phyloP scores from a whole-genome alignment of 139 green algal genomes.

The Pedinophyceae sp. region DNA sequence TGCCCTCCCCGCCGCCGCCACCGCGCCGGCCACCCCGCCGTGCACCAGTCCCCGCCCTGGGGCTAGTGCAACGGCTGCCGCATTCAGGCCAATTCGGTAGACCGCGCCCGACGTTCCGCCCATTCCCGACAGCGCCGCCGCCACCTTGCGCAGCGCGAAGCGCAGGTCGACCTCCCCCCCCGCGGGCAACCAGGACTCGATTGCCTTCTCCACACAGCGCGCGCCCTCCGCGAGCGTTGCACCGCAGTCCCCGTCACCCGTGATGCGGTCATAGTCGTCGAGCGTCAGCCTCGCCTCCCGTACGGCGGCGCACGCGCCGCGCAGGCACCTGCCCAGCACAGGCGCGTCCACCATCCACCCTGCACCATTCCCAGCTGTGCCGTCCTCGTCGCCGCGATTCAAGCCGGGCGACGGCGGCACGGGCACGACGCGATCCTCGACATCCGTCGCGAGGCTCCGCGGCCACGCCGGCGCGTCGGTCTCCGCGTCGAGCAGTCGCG shows the following conservation, averaged over 20 bases:
- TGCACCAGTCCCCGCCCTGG: conserved; percentile 11
- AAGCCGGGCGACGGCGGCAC: neutral
- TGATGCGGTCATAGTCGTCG: conserved; percentile 31
- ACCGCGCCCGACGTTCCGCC: conserved; percentile 49
- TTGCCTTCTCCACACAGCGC: too few relatives aligned
- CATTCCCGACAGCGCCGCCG: conserved; percentile 22
- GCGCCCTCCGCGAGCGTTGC: conserved; percentile 4
- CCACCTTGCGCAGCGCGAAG: conserved; percentile 13
- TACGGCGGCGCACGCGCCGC: conserved; percentile 17
- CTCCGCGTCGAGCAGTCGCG: conserved; percentile 36
- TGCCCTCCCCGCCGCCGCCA: neutral
- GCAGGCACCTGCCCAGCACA: neutral
- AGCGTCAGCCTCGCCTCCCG: conserved; percentile 49
- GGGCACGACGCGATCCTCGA: conserved; percentile 16
- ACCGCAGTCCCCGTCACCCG: conserved; percentile 6
- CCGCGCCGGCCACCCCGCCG: neutral
- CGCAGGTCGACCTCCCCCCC: conserved; percentile 13
- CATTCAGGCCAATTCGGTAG: conserved; percentile 1
- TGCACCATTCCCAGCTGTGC: too few relatives aligned
- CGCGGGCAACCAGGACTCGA: too few relatives aligned
- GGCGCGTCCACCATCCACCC: conserved; percentile 2
- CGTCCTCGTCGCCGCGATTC: conserved; percentile 6
- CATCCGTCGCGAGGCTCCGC: neutral
- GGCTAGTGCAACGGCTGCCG: conserved; percentile 8
- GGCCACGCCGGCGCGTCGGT: conserved; percentile 16